Conservation (phyloP, 805 yeast genomes). For the Spathaspora sp. region DNA sequence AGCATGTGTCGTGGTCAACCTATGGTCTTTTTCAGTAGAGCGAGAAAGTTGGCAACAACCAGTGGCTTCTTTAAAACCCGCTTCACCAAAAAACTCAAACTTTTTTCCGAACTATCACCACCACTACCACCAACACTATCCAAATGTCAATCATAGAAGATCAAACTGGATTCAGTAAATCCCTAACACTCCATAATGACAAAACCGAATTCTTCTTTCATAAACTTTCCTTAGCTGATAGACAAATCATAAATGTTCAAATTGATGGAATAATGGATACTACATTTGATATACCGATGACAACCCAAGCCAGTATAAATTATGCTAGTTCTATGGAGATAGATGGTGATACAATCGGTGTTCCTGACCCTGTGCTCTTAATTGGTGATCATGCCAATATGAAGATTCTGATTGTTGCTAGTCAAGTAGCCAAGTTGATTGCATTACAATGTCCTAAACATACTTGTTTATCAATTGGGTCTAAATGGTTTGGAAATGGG, state of each 20-base stretch:
- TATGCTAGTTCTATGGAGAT: slow-evolving; percentile 12
- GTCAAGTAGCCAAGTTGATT: slow-evolving; percentile 45
- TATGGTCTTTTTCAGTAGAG: background rate
- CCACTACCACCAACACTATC: background rate
- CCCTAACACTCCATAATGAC: slow-evolving; percentile 1
- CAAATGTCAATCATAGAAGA: slow-evolving; percentile 8
- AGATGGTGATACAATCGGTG: slow-evolving; percentile 23
- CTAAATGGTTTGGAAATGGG: slow-evolving; percentile 43
- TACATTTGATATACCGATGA: slow-evolving; percentile 42
- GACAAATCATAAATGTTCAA: slow-evolving; percentile 34
- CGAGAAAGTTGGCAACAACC: background rate
- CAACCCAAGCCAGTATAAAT: slow-evolving; percentile 18
- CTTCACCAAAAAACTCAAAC: background rate
- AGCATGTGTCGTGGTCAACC: background rate
- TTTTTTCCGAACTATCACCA: background rate
- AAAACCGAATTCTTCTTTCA: slow-evolving; percentile 19
- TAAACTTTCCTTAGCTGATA: slow-evolving; percentile 35
- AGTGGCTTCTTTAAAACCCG: background rate
- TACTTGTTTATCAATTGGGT: slow-evolving; percentile 43
- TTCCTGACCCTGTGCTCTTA: slow-evolving; percentile 38
- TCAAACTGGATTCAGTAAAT: slow-evolving; percentile 9
- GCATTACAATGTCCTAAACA: slow-evolving; percentile 33
- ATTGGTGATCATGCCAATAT: slow-evolving; percentile 47
- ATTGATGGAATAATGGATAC: slow-evolving; percentile 48
- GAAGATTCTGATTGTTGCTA: slow-evolving; percentile 45